Conservation (phyloP, 1,284 basidiomycete genomes). For the Sanghuangporus baumii region DNA sequence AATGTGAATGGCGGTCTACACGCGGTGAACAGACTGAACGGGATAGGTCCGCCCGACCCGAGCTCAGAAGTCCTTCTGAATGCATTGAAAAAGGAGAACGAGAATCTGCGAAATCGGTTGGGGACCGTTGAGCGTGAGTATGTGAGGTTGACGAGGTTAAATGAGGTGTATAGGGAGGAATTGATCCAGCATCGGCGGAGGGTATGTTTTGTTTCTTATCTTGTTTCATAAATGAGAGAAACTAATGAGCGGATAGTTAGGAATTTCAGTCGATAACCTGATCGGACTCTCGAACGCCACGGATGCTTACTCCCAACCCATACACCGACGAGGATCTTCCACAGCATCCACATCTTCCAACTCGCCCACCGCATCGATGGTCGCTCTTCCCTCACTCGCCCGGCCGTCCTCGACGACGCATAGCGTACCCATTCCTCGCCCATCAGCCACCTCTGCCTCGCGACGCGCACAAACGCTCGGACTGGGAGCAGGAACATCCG, state of each 20-base stretch:
- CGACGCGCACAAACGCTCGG: slow-evolving; percentile 41
- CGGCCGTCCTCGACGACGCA: slow-evolving; percentile 31
- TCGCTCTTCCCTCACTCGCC: slow-evolving; percentile 26
- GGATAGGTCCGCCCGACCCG: slow-evolving; percentile 39
- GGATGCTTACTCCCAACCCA: slow-evolving; percentile 65
- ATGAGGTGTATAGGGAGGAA: slow-evolving; percentile 78
- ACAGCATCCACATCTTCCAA: slow-evolving; percentile 26
- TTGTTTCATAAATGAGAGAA: background rate
- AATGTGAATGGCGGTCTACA: slow-evolving; percentile 23
- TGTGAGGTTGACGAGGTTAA: slow-evolving; percentile 62
- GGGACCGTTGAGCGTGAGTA: slow-evolving; percentile 71
- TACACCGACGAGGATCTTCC: slow-evolving; percentile 48
- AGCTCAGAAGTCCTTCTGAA: slow-evolving; percentile 60
- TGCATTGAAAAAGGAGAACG: slow-evolving; percentile 71
- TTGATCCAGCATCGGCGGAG: slow-evolving; percentile 67
- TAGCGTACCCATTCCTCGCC: slow-evolving; percentile 65
- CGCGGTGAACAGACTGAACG: slow-evolving; percentile 6
- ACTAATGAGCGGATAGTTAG: slow-evolving; percentile 41
- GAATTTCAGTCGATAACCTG: slow-evolving; percentile 66
- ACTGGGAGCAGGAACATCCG: slow-evolving; percentile 28
- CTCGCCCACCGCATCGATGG: slow-evolving; percentile 23
- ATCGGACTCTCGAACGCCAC: slow-evolving; percentile 52
- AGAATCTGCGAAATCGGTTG: slow-evolving; percentile 55
- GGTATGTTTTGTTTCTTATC: slow-evolving; percentile 41
- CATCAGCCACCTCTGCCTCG: slow-evolving; percentile 54